A percentile compares a stretch with the other conserved stretches of the same genome.
These are phyloP conservation scores for Quercus bicolor DNA, from an alignment of 306 rosid genomes.

Conservation along the genomic window DNA sequence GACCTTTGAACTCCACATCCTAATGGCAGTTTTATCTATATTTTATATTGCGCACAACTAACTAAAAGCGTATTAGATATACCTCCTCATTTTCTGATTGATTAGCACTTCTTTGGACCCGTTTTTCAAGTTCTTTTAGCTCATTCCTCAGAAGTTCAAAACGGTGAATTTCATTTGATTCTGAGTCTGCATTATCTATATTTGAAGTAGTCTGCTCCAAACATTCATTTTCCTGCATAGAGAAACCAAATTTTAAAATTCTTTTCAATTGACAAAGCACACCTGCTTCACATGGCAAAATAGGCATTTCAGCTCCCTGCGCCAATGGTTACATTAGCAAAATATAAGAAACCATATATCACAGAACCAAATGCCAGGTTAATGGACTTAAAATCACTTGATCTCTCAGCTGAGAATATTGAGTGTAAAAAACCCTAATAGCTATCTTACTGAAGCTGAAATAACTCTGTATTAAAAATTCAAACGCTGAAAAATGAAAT, in stretches of 20 bases:
- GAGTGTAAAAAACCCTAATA: neutral
- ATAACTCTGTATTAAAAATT: too few species aligned
- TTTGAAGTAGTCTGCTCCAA: constrained; percentile 48
- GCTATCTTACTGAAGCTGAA: too few species aligned
- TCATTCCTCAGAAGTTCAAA: constrained; percentile 81
- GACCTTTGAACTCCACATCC: neutral
- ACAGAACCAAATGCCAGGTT: neutral
- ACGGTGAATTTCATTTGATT: constrained; percentile 70
- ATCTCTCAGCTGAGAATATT: neutral
- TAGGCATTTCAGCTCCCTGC: neutral
- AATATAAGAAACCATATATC: too few species aligned
- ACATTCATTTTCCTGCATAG: constrained; percentile 57
- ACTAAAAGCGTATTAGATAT: constrained; percentile 10
- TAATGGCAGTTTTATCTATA: neutral
- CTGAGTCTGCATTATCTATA: constrained; percentile 39
- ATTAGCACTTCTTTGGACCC: constrained; percentile 77
- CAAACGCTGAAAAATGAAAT: too few species aligned
- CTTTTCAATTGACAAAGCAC: constrained; percentile 13
- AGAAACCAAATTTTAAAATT: constrained; percentile 22
- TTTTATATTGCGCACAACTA: neutral
- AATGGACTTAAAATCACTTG: neutral
- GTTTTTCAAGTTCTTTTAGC: constrained; percentile 80
- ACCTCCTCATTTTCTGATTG: constrained; percentile 76
- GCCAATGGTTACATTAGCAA: neutral
- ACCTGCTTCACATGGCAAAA: constrained; percentile 20